Evolutionary conservation across 2,329 filamentous ascomycete species (phyloP).

Genomic region (Penicillium sumatraense): DNA sequence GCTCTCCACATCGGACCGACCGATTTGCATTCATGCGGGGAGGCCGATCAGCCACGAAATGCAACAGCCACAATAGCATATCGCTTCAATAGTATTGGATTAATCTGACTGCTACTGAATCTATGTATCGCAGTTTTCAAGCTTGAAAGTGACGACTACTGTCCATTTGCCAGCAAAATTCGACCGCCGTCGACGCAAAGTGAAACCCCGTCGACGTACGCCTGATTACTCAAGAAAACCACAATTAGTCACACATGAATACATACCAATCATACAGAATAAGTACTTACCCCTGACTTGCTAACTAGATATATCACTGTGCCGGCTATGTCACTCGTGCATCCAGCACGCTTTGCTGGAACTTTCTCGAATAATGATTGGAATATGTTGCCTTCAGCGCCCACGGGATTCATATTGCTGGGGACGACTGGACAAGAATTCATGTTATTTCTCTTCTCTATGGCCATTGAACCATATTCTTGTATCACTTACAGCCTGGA

Average conservation of each 20-base stretch:
- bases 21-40: neutral
- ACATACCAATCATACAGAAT: no score
- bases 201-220: slow-evolving; percentile 47
- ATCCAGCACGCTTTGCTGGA: slow-evolving; percentile 45
- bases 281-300: slow-evolving; percentile 44
- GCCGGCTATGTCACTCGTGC: slow-evolving; percentile 49
- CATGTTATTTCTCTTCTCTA: neutral
- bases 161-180: slow-evolving; percentile 47
- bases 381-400: slow-evolving; percentile 47
- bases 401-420: slow-evolving; percentile 52
- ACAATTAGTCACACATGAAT: neutral
- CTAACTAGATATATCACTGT: slow-evolving; percentile 49
- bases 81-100: no score
- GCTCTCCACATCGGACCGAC: neutral
- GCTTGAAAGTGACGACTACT: slow-evolving; percentile 30
- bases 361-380: slow-evolving; percentile 47
- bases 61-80: no score
- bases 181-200: slow-evolving; percentile 48
- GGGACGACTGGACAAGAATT: slow-evolving; percentile 42
- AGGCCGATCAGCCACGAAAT: neutral
- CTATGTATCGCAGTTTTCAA: neutral
- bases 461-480: neutral
- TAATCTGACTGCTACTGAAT: no score
- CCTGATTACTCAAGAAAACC: slow-evolving; percentile 22
- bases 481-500: slow-evolving; percentile 45